Conservation (phyloP, 2,329 filamentous ascomycete genomes). For the Fusarium miscanthi region DNA sequence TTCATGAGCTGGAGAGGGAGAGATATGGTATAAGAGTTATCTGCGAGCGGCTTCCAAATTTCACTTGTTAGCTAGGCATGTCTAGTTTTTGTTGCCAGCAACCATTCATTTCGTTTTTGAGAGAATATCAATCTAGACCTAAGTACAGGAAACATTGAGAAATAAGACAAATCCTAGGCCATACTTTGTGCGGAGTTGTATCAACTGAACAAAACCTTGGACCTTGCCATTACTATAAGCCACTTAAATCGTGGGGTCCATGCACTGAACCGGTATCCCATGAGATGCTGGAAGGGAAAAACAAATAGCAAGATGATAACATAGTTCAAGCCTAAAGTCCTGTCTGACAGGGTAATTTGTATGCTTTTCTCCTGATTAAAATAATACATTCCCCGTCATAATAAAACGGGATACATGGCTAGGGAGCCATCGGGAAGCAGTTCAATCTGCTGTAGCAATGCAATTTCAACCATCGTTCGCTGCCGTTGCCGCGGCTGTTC, state of each 20-base stretch:
- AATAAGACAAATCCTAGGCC: background rate
- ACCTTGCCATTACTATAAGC: background rate
- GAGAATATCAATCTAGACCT: background rate
- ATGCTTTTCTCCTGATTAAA: background rate
- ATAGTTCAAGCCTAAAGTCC: too few relatives aligned
- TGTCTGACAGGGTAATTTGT: background rate
- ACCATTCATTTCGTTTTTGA: background rate
- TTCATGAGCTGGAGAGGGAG: background rate
- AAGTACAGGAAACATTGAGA: too few relatives aligned
- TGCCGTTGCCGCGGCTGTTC: slow-evolving; percentile 49
- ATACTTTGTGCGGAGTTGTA: background rate
- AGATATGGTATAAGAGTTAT: background rate
- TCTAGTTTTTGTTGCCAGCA: too few relatives aligned
- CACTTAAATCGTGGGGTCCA: background rate
- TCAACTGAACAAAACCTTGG: background rate
- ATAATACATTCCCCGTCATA: background rate
- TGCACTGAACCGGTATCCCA: background rate
- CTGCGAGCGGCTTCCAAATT: background rate
- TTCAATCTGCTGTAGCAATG: too few relatives aligned
- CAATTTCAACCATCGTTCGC: background rate
- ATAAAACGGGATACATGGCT: too few relatives aligned
- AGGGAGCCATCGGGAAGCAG: fast-evolving
- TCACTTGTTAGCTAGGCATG: too few relatives aligned
- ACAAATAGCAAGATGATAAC: background rate
- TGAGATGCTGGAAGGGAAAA: background rate